Evolutionary conservation across 306 rosid species (phyloP).

Genomic region (Calophaca sinica): DNA sequence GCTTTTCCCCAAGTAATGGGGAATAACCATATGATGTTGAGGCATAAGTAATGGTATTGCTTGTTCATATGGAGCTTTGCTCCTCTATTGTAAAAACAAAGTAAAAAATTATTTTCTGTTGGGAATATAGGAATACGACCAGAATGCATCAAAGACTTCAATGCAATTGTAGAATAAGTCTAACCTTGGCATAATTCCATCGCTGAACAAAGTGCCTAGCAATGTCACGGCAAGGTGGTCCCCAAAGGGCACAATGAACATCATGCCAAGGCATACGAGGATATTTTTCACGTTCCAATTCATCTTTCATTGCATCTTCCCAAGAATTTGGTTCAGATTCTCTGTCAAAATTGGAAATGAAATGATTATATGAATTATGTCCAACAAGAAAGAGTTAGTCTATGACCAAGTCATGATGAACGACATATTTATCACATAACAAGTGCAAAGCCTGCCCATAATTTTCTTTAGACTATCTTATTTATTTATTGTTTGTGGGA

Average conservation of each 20-base stretch:
- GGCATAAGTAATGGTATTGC: slow-evolving; percentile 98
- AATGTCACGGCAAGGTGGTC: slow-evolving; percentile 97
- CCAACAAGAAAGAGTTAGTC: slow-evolving; percentile 21
- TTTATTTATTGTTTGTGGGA: background rate
- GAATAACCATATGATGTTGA: slow-evolving; percentile 99
- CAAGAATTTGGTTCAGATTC: slow-evolving; percentile 99
- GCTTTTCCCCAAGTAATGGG: slow-evolving; percentile 88
- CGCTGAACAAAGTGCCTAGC: slow-evolving; percentile 99
- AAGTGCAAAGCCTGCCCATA: slow-evolving; percentile 33
- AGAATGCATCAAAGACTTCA: slow-evolving; percentile 26
- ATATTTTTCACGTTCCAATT: slow-evolving; percentile 83
- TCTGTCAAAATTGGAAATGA: slow-evolving; percentile 54
- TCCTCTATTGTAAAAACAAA: slow-evolving; percentile 68
- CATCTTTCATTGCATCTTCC: slow-evolving; percentile 99
- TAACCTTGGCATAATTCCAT: slow-evolving; percentile 99
- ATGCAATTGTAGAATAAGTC: slow-evolving; percentile 36
- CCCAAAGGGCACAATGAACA: slow-evolving; percentile 98
- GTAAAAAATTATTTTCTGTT: slow-evolving; percentile 36
- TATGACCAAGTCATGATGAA: slow-evolving; percentile 31
- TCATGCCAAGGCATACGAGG: slow-evolving; percentile 99
- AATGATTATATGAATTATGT: slow-evolving; percentile 33
- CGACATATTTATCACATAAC: slow-evolving; percentile 24
- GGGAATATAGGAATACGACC: slow-evolving; percentile 43
- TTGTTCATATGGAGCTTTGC: slow-evolving; percentile 93
- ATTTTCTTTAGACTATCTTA: slow-evolving; percentile 17